Conservation (phyloP, 2,329 filamentous ascomycete species). For the Penicillium sp. region DNA sequence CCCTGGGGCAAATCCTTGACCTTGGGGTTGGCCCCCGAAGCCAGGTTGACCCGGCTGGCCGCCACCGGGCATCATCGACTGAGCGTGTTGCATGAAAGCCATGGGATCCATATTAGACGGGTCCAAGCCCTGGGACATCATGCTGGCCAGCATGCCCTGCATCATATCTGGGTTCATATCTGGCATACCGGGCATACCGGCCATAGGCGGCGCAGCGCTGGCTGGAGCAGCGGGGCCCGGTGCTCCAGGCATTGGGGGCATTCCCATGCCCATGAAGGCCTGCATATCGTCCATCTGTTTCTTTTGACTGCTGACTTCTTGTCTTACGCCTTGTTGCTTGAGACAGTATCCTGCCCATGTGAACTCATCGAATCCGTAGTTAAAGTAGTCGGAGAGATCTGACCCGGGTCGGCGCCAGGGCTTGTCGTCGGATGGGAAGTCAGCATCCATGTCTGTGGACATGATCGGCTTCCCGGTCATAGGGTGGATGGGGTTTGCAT, state of each 20-base stretch:
- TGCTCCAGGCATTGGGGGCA: constrained; percentile 40
- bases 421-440: constrained; percentile 69
- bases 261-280: constrained; percentile 47
- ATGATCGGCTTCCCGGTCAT: constrained; percentile 69
- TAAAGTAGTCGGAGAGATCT: constrained; percentile 95
- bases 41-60: constrained; percentile 30
- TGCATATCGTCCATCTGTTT: constrained; percentile 56
- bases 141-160: constrained; percentile 50
- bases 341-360: constrained; percentile 91
- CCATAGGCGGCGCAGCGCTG: constrained; percentile 29
- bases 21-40: constrained; percentile 29
- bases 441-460: constrained; percentile 66
- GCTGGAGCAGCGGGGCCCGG: constrained; percentile 25
- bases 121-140: constrained; percentile 48
- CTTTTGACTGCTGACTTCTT: constrained; percentile 73
- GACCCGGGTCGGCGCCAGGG: constrained; percentile 92
- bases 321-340: constrained; percentile 71
- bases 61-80: constrained; percentile 42
- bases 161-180: constrained; percentile 50
- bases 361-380: constrained; percentile 97
- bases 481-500: constrained; percentile 71
- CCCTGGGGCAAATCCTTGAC: constrained; percentile 30
- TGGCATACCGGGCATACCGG: constrained; percentile 39
- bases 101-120: constrained; percentile 47
- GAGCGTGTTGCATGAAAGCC: constrained; percentile 47